These are phyloP conservation scores for Hymenoscyphus repandus DNA, from an alignment of 2,329 filamentous ascomycete species.

Conservation along the genomic window DNA sequence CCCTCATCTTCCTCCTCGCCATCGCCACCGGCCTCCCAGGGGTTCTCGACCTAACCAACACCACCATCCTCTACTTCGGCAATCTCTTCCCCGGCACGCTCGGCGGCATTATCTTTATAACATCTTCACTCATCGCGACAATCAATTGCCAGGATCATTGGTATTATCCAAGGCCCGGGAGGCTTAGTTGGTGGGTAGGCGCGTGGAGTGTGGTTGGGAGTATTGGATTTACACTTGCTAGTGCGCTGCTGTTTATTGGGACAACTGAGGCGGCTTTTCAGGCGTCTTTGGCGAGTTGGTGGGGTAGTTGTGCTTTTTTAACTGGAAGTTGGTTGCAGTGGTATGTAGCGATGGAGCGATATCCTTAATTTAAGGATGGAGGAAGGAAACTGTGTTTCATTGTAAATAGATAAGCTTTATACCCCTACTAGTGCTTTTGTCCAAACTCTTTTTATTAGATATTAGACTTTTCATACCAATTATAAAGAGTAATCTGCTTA, in stretches of 20 bases:
- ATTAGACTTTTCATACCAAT: no score
- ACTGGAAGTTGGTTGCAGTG: slow-evolving; percentile 19
- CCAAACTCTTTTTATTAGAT: no score
- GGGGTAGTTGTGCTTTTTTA: slow-evolving; percentile 23
- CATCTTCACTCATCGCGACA: slow-evolving; percentile 10
- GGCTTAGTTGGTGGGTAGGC: slow-evolving; percentile 16
- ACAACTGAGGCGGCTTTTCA: slow-evolving; percentile 7
- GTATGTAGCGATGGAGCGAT: slow-evolving; percentile 19
- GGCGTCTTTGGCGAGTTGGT: slow-evolving; percentile 14
- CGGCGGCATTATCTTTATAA: slow-evolving; percentile 19
- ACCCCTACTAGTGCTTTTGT: no score
- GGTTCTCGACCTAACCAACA: slow-evolving; percentile 14
- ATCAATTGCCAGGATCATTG: slow-evolving; percentile 14
- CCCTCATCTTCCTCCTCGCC: slow-evolving; percentile 21
- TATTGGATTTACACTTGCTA: slow-evolving; percentile 19
- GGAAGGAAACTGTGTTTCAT: neutral
- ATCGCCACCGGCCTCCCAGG: slow-evolving; percentile 17
- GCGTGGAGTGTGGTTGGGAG: slow-evolving; percentile 17
- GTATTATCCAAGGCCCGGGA: slow-evolving; percentile 10
- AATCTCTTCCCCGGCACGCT: slow-evolving; percentile 21
- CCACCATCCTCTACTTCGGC: slow-evolving; percentile 1
- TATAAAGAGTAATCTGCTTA: no score
- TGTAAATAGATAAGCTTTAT: no score
- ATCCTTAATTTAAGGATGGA: slow-evolving; percentile 11
- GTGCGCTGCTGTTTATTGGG: slow-evolving; percentile 12